A percentile compares a stretch with the other conserved stretches of the same genome.
These are phyloP conservation scores for Penicillium sp. DNA, from an alignment of 2,329 filamentous ascomycete genomes.

Conservation along the genomic window DNA sequence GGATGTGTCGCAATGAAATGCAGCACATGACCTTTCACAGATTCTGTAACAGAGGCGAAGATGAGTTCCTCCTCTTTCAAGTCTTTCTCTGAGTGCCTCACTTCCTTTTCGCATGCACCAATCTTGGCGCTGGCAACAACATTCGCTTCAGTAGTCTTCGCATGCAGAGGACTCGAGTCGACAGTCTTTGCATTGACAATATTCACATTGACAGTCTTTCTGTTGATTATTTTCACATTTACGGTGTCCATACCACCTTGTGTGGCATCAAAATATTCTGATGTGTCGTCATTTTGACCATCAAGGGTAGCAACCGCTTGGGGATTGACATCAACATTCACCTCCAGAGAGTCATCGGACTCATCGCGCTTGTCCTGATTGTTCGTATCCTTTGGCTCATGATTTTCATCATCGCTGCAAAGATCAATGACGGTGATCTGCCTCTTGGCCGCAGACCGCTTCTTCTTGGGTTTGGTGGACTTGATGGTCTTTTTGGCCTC, in stretches of 20 bases:
- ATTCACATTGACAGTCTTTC: background rate
- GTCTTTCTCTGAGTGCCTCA: background rate
- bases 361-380: background rate
- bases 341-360: background rate
- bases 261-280: background rate
- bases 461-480: background rate
- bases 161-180: background rate
- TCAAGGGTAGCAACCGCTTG: background rate
- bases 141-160: background rate
- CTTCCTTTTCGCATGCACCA: background rate
- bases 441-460: constrained; percentile 6
- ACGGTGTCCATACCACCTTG: background rate
- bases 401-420: constrained; percentile 8
- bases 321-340: background rate
- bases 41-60: constrained; percentile 18
- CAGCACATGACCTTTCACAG: constrained; percentile 18
- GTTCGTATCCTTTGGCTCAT: background rate
- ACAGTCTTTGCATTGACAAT: background rate
- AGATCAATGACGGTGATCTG: constrained; percentile 18
- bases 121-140: background rate
- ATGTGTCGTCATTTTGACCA: background rate
- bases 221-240: background rate
- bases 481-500: background rate
- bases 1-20: constrained; percentile 23
- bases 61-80: constrained; percentile 20